phyloP scores from a whole-genome alignment of 805 yeast species.

The Saccharomyces jurei region DNA sequence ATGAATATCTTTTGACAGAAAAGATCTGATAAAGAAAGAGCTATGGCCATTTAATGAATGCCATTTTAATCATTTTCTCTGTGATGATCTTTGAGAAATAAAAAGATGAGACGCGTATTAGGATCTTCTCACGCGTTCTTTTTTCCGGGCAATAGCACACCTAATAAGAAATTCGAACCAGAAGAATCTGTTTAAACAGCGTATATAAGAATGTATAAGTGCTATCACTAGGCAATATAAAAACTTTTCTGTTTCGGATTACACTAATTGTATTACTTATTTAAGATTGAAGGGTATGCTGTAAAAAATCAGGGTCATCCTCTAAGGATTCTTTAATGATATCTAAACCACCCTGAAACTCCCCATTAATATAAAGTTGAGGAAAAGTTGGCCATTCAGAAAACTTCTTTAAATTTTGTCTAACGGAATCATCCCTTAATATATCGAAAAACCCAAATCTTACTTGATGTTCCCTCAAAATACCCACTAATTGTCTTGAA shows the following conservation, averaged over 20 bases:
- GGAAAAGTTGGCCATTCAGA: slow-evolving; percentile 99
- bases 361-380: slow-evolving; percentile 88
- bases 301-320: slow-evolving; percentile 83
- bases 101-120: slow-evolving; percentile 4
- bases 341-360: slow-evolving; percentile 96
- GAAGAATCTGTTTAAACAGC: neutral
- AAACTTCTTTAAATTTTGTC: slow-evolving; percentile 85
- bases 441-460: slow-evolving; percentile 97
- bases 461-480: slow-evolving; percentile 88
- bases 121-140: slow-evolving; percentile 3
- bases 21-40: neutral
- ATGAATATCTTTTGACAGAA: neutral
- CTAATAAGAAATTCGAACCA: neutral
- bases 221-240: neutral
- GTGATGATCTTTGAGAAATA: neutral
- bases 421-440: slow-evolving; percentile 85
- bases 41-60: neutral
- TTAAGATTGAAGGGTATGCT: slow-evolving; percentile 43
- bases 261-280: neutral
- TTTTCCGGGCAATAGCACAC: neutral
- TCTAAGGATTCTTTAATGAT: slow-evolving; percentile 87
- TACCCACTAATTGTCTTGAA: slow-evolving; percentile 91
- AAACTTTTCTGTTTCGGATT: neutral
- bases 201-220: neutral
- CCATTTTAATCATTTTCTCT: neutral